Base-by-base conservation (phyloP, 192 early-diverging fungal genomes). In the Piromyces finnis region DNA sequence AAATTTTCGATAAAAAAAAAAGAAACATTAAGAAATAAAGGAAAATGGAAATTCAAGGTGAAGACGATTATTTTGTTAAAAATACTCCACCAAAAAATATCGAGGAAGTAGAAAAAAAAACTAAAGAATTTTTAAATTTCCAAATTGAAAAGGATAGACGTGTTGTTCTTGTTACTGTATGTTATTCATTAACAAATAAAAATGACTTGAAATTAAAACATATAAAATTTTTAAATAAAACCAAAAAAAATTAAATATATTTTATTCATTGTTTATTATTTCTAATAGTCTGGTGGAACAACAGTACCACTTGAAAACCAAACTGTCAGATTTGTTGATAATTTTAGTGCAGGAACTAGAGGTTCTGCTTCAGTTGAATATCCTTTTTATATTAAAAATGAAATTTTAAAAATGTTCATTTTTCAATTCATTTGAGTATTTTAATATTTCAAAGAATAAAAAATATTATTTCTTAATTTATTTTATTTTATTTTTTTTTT, bases 251-350 rank as follows among this genome's bases (percentile, higher is more conserved):
- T n/a, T n/a, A n/a, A n/a, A n/a, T n/a, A n/a, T n/a, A n/a, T n/a
- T n/a, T n/a, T n/a, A n/a, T n/a, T n/a, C n/a, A n/a, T n/a, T n/a
- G n/a, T n/a, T n/a, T n/a, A n/a, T n/a, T n/a, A n/a, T n/a, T n/a
- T n/a, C n/a, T n/a, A n/a, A 26, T 79, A 88, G 86, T 88, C 88
- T 39, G 98, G 97, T 35, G 98, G 98, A 41, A 99, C 98, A 12
- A 97, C 95, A 0, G 96, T 98, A 18, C 97, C 96, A 14, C 87
- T 98, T 17, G 96, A 99, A 82, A 92, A 92, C 81, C 91, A 97
- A 83, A 99, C 97, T 6, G 98, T 99, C 77, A 93, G 98, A 37
- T 99, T 99, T 86, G 92, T 99, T 79, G 98, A 99, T 87, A 99
- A 99, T 84, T 99, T 99, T 83, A 94, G 92, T 77, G 95, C 94